Evolutionary conservation across 257 asterid species (phyloP).

Genomic region (Prunella vulgaris): DNA sequence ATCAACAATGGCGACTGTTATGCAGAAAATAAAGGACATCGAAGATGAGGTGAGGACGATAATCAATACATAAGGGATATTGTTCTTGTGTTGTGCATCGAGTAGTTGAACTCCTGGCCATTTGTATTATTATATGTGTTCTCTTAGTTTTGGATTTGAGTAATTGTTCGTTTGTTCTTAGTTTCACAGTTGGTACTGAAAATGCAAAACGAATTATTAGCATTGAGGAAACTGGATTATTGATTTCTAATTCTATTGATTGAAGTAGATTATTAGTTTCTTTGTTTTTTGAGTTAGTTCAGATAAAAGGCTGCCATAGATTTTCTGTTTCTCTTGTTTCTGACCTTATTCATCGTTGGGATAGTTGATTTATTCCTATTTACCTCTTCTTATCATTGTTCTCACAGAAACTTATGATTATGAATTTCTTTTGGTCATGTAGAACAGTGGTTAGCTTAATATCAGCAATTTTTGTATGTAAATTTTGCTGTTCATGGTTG

Average conservation of each 20-base stretch:
- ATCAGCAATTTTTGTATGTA: neutral
- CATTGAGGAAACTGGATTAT: neutral
- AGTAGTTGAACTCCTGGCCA: neutral
- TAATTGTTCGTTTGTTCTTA: neutral
- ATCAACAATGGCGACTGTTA: constrained; percentile 75
- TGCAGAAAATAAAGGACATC: constrained; percentile 98
- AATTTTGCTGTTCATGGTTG: neutral
- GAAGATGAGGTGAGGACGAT: constrained; percentile 79
- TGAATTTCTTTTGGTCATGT: neutral
- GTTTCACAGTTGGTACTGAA: neutral
- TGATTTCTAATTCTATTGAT: neutral
- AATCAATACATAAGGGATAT: neutral
- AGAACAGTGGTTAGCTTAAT: neutral
- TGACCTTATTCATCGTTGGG: neutral
- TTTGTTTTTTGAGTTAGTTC: neutral
- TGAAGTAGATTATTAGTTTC: neutral
- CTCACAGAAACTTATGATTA: neutral
- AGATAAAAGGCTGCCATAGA: neutral
- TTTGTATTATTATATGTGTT: neutral
- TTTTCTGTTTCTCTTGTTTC: neutral
- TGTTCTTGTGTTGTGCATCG: constrained; percentile 5
- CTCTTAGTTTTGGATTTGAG: neutral
- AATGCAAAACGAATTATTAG: neutral
- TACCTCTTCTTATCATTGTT: neutral
- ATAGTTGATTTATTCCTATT: neutral